Evolutionary conservation across 768 basidiomycete species (phyloP), one percentile per base, ranked within the genome.

Genomic region (Mycena crocata): DNA sequence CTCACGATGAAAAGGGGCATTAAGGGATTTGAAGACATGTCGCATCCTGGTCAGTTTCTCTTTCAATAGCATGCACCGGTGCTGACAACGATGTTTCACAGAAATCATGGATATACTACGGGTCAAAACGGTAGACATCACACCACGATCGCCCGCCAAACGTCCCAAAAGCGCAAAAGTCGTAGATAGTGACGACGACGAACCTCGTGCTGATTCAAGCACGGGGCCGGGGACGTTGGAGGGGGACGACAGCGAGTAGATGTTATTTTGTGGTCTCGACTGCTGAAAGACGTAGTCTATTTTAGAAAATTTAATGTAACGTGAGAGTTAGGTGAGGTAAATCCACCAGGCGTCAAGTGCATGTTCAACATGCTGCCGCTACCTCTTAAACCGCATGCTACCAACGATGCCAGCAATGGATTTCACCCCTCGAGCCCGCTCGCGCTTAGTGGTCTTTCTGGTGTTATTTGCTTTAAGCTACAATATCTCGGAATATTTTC

Each of bases 41-140:
- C 90, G 2, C 91, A 93, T 74, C 85, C 87, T 79, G 93, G 93
- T 91, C 57, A 26, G 82, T 57, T 26, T 3, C 6, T 60, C 58
- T 44, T 45, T 46, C 19, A 48, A n/a, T 44, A 49, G 30, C 28
- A n/a, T 49, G 40, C 48, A 13, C 52, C 67, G 31, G 40, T 62
- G 45, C 64, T 57, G 13, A 30, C 52, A 23, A 23, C 50, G 54
- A 66, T 57, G 70, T 61, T 26, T 31, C 39, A 32, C 72, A 93
- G 93, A 94, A 77, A 91, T 94, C 60, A 89, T 94, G 86, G 93
- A 93, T 69, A 93, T 93, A 64, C 82, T 93, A 40, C 83, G 89
- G 60, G 83, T 88, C 59, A 93, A 92, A 77, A 93, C 94, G 71
- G 87, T 89, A 1, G 86, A 90, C 63, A 70, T 86, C n/a, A n/a